Evolutionary conservation across 1,139 yeast species (phyloP).

Genomic region (Candida tunisiensis): DNA sequence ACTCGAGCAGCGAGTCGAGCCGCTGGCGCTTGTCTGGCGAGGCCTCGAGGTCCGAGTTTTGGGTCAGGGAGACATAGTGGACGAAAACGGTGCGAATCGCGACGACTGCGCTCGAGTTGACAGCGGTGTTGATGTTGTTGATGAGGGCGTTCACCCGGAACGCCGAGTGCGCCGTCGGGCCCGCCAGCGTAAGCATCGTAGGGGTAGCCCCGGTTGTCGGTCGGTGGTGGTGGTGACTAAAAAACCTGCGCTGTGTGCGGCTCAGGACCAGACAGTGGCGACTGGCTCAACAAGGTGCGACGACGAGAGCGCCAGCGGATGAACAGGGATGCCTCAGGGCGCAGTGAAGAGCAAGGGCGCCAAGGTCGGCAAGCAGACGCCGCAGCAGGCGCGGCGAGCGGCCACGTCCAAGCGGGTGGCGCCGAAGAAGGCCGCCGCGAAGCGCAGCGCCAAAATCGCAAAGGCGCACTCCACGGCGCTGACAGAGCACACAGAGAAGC

Average conservation of each 20-base stretch:
- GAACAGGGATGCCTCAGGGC: slow-evolving; percentile 40
- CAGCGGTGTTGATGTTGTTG: slow-evolving; percentile 54
- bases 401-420: slow-evolving; percentile 65
- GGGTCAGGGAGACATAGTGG: slow-evolving; percentile 58
- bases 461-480: slow-evolving; percentile 54
- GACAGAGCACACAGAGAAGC: slow-evolving; percentile 61
- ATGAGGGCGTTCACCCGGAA: slow-evolving; percentile 66
- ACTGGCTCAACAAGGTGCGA: too few relatives aligned
- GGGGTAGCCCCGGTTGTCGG: too few relatives aligned
- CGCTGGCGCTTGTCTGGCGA: slow-evolving; percentile 22
- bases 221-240: too few relatives aligned
- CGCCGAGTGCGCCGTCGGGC: slow-evolving; percentile 79
- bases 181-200: slow-evolving; percentile 19
- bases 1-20: slow-evolving; percentile 49
- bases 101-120: slow-evolving; percentile 47
- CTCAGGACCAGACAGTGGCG: too few relatives aligned
- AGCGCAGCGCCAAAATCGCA: slow-evolving; percentile 26
- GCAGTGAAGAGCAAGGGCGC: slow-evolving; percentile 21
- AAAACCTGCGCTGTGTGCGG: too few relatives aligned
- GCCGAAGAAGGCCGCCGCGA: slow-evolving; percentile 41
- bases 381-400: slow-evolving; percentile 15
- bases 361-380: slow-evolving; percentile 9
- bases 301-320: too few relatives aligned
- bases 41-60: slow-evolving; percentile 10
- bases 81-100: slow-evolving; percentile 60